Base-by-base conservation (phyloP, 352 stramenopile genomes). In the Pythium oligandrum region DNA sequence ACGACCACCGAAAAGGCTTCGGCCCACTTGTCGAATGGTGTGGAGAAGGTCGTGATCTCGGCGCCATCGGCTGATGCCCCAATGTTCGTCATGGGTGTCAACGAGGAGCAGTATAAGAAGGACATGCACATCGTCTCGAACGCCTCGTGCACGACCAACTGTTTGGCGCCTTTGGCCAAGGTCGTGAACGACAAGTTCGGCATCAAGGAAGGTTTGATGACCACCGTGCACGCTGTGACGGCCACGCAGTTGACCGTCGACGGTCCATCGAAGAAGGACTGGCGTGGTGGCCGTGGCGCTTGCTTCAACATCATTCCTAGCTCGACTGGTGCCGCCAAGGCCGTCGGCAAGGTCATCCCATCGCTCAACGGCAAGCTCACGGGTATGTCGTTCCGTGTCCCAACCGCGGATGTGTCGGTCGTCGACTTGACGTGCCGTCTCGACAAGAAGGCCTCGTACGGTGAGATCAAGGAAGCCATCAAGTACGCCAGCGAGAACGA, bases 261-360 rank as follows among this genome's bases (percentile, higher is more conserved):
- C 67, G 96, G 95, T 51, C 97, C 96, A 54, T 98, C 95, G 55
- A 97, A 96, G 65, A 99, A 99, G 76, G 97, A 99, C 87, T 99
- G 96, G 96, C 93, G 95, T 62, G 96, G 92, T 63, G 97, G 97
- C 65, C 96, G 97, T 84, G 95, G 88, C 58, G 96, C 90, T 34
- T 98, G 83, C 79, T 98, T 97, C 79, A 99, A 99, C 89, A 98
- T 99, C 73, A 99, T 99, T 67, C 96, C 96, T n/a, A 98, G 87
- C 53, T 98, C 92, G 7, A 99, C 96, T 33, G 96, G 96, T 48
- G 97, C 97, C 34, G 97, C 97, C 68, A 99, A 99, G 90, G 97
- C 97, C 63, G 96, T 99, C 55, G 97, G 96, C 68, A 99, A 99
- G 87, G 96, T 99, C 69, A 99, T 99, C 66, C 91, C 91, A 32